Conservation (phyloP, 768 basidiomycete genomes). For the Tricholoma terreum region DNA sequence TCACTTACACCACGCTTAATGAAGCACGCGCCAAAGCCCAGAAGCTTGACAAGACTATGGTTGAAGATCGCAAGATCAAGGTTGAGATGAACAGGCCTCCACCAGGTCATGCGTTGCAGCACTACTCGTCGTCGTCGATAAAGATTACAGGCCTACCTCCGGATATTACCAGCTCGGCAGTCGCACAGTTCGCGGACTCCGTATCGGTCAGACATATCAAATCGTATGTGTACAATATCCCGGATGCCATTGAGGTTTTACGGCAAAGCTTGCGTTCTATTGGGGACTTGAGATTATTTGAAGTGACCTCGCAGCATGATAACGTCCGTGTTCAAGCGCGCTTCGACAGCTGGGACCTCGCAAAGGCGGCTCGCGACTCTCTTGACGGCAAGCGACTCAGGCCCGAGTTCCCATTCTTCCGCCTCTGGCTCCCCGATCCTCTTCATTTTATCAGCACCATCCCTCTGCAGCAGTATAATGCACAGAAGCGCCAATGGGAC, state of each 20-base stretch:
- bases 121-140: slow-evolving; percentile 32
- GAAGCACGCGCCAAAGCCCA: slow-evolving; percentile 33
- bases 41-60: slow-evolving; percentile 33
- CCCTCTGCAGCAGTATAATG: slow-evolving; percentile 45
- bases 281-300: slow-evolving; percentile 23
- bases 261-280: slow-evolving; percentile 18
- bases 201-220: slow-evolving; percentile 16
- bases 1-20: slow-evolving; percentile 33
- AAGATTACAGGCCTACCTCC: slow-evolving; percentile 42
- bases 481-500: slow-evolving; percentile 51
- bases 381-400: slow-evolving; percentile 32
- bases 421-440: slow-evolving; percentile 44
- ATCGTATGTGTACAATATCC: slow-evolving; percentile 17
- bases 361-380: slow-evolving; percentile 35
- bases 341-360: slow-evolving; percentile 49
- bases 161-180: slow-evolving; percentile 18
- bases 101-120: slow-evolving; percentile 25
- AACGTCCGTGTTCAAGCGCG: slow-evolving; percentile 36
- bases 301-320: slow-evolving; percentile 14
- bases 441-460: slow-evolving; percentile 50
- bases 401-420: slow-evolving; percentile 30
- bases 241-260: slow-evolving; percentile 19
- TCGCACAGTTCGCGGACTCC: slow-evolving; percentile 31
- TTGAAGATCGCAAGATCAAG: slow-evolving; percentile 43
- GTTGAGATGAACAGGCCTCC: slow-evolving; percentile 39